Conservation (phyloP, 805 yeast genomes). For the Brettanomyces anomalus region DNA sequence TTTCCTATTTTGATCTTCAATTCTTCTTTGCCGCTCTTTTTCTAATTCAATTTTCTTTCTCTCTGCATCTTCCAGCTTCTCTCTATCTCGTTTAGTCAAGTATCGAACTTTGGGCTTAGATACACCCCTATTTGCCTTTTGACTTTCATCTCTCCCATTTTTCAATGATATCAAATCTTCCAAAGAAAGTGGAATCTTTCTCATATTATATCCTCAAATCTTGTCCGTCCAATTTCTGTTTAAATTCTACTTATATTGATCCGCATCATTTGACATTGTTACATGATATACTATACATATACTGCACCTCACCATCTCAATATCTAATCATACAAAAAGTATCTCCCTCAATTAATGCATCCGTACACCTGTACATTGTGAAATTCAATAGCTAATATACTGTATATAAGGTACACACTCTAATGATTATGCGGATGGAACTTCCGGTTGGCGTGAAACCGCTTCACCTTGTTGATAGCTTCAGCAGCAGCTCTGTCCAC, state of each 20-base stretch:
- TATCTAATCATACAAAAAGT: too few species aligned
- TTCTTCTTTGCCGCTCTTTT: too few species aligned
- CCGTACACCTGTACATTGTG: too few species aligned
- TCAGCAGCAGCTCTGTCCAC: constrained; percentile 90
- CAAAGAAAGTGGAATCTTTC: constrained; percentile 27
- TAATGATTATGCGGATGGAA: neutral
- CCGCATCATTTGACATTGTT: too few species aligned
- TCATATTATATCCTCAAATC: neutral
- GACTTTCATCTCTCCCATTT: neutral
- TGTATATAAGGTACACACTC: neutral
- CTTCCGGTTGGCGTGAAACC: constrained; percentile 34
- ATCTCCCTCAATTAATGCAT: too few species aligned
- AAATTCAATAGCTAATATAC: too few species aligned
- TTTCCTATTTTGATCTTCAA: neutral
- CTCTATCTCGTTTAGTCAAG: constrained; percentile 38
- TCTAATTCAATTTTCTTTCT: too few species aligned
- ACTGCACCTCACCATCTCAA: too few species aligned
- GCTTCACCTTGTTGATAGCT: constrained; percentile 74
- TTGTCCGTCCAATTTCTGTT: too few species aligned
- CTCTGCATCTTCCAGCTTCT: constrained; percentile 15
- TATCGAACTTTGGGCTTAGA: constrained; percentile 22
- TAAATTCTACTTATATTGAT: too few species aligned
- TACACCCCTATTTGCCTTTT: neutral
- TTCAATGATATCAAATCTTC: constrained; percentile 25
- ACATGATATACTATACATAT: too few species aligned